Evolutionary conservation across 495 filamentous ascomycete genomes (phyloP), one percentile per base, ranked within the genome.

Genomic region (Stereocaulon alpinum): DNA sequence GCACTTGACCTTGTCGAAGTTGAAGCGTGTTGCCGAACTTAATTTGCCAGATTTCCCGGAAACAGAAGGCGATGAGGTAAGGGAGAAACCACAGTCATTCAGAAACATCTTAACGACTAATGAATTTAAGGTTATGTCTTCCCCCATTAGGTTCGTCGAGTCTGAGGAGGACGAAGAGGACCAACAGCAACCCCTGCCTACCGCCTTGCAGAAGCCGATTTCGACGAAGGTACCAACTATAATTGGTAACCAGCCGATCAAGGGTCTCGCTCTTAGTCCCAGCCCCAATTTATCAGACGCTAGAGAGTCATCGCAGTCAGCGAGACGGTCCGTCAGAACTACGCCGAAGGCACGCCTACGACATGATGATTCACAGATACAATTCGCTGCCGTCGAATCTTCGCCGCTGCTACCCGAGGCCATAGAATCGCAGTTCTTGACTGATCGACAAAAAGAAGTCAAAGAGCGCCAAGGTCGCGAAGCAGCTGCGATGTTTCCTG

Each of bases 321-420:
- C 40, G 57, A 20, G 57, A 57, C 45, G 59, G 54, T 24, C 47
- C 34, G 42, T 56, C 56, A 63, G 64, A 22, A 54, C 52, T 6
- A 62, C 61, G 40, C 69, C 73, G 10, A 74, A 69, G 51, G 64
- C 63, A 17, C 78, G 74, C 27, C 71, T 82, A 30, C 78, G 83
- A 30, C 88, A 93, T 64, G 79, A 91, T 63, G 80, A 91, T 69
- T 90, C 88, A 6, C 87, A 91, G 61, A 76, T 92, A 37, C 76
- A 88, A 47, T 93, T 91, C 64, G 80, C 82, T 6, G 69, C 82
- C 1, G 82, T 91, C 51, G 77, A 80, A 12, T 80, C 83, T 0
- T 67, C 65, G n/a, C 63, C 66, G 18, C 55, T 68, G 5, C 55
- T n/a, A 12, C 77, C 83, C 5, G 70, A 71, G 3, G 61, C 63